Conservation (phyloP, 1,284 basidiomycete species). For the Sanguinoderma infundibulare region DNA sequence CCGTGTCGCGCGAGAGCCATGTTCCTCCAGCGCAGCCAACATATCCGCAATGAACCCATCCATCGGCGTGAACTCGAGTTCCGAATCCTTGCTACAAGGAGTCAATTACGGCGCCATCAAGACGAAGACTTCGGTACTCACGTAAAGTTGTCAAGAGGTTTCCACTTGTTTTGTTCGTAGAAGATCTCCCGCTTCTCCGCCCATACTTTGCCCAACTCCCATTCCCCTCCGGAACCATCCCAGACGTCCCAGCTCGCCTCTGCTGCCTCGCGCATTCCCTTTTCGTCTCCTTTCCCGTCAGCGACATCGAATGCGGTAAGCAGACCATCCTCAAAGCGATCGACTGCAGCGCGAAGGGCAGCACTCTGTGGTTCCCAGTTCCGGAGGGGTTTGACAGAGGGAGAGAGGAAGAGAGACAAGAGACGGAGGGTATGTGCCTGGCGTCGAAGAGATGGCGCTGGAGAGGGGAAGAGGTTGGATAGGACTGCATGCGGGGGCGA, state of each 20-base stretch:
- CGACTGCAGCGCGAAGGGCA: constrained; percentile 78
- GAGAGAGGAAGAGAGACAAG: constrained; percentile 76
- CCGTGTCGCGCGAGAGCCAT: constrained; percentile 80
- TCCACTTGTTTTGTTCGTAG: constrained; percentile 82
- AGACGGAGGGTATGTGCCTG: constrained; percentile 72
- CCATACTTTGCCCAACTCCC: constrained; percentile 93
- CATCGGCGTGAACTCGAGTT: constrained; percentile 90
- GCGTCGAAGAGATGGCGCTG: constrained; percentile 44
- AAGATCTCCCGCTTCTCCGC: constrained; percentile 95
- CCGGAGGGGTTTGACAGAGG: constrained; percentile 65
- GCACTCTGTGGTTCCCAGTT: constrained; percentile 62
- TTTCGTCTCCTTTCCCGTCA: constrained; percentile 73
- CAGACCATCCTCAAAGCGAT: constrained; percentile 86
- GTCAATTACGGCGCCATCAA: background rate
- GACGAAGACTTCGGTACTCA: constrained; percentile 44
- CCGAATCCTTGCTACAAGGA: constrained; percentile 43
- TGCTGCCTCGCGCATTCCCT: constrained; percentile 78
- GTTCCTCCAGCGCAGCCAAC: constrained; percentile 65
- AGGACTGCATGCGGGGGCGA: constrained; percentile 63
- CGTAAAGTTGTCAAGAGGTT: constrained; percentile 85
- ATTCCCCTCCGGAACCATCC: constrained; percentile 54
- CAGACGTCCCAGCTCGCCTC: constrained; percentile 85
- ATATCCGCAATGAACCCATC: constrained; percentile 85
- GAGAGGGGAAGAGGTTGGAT: constrained; percentile 52
- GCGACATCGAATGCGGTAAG: constrained; percentile 86